Evolutionary conservation across 208 protist genomes (phyloP).

Genomic region (Jaenimonas drosophilae): DNA sequence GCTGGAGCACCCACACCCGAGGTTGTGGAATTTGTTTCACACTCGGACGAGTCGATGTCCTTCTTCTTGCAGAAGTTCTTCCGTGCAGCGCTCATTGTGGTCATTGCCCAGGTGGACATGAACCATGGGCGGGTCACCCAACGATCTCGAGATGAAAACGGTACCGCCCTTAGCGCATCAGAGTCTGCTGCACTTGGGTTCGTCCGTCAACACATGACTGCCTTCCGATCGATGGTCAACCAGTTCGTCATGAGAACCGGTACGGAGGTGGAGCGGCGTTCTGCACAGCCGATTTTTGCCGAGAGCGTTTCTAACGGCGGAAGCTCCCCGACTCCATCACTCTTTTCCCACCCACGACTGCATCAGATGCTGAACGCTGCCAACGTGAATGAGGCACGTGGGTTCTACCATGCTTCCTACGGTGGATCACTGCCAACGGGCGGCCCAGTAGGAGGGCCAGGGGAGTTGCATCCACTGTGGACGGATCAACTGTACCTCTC

Average conservation of each 20-base stretch:
- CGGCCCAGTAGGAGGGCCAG: not conserved
- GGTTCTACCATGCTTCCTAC: too few species aligned
- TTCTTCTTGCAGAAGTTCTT: slow-evolving; percentile 48
- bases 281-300: slow-evolving; percentile 32
- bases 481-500: slow-evolving; percentile 45
- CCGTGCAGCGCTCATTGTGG: slow-evolving; percentile 37
- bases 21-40: too few species aligned
- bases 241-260: slow-evolving; percentile 47
- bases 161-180: slow-evolving; percentile 15
- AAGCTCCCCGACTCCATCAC: too few species aligned
- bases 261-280: slow-evolving; percentile 41
- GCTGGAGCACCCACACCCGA: too few species aligned
- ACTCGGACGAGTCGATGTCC: too few species aligned
- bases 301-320: too few species aligned
- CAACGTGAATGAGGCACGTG: too few species aligned
- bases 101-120: slow-evolving; percentile 42
- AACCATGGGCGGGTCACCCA: too few species aligned
- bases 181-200: slow-evolving; percentile 34
- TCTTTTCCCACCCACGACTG: too few species aligned
- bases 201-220: slow-evolving; percentile 20
- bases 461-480: slow-evolving; percentile 21
- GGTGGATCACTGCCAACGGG: too few species aligned
- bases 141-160: too few species aligned
- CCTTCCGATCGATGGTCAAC: slow-evolving; percentile 31
- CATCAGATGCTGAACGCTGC: too few species aligned